These are phyloP conservation scores for Diphasiastrum complanatum DNA, from an alignment of 83 land plant genomes.

Conservation along the genomic window DNA sequence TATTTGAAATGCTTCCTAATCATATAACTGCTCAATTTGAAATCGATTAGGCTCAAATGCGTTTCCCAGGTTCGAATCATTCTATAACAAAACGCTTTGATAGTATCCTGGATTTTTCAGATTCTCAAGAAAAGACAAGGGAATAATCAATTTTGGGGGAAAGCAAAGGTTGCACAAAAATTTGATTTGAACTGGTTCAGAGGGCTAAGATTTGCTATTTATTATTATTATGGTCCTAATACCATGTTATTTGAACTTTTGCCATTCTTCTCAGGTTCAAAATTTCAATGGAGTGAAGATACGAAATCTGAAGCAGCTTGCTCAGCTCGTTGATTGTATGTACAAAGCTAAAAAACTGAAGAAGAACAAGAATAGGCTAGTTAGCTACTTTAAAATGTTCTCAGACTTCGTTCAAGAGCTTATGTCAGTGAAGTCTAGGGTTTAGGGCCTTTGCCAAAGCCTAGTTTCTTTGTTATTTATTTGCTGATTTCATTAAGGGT, in stretches of 20 bases:
- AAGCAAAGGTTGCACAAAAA: too few species aligned
- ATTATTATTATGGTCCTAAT: neutral
- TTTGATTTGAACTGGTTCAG: neutral
- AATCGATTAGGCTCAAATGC: too few species aligned
- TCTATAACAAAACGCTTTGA: too few species aligned
- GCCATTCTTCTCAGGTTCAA: constrained; percentile 46
- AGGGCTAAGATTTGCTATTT: neutral
- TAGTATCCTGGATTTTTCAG: too few species aligned
- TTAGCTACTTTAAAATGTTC: neutral
- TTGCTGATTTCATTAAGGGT: neutral
- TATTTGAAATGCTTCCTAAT: too few species aligned
- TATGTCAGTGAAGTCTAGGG: neutral
- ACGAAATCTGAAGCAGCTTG: constrained; percentile 71
- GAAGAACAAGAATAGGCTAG: neutral
- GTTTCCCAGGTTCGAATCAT: too few species aligned
- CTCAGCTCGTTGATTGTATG: constrained; percentile 85
- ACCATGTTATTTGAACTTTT: neutral
- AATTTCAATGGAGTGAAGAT: constrained; percentile 65
- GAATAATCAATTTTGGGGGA: too few species aligned
- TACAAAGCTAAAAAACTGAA: neutral
- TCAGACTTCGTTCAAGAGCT: neutral
- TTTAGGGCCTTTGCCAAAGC: constrained; percentile 1
- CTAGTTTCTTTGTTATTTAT: neutral
- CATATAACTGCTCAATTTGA: too few species aligned
- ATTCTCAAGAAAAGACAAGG: too few species aligned